Conservation (phyloP, 495 filamentous ascomycete species). For the Rusavskia elegans region DNA sequence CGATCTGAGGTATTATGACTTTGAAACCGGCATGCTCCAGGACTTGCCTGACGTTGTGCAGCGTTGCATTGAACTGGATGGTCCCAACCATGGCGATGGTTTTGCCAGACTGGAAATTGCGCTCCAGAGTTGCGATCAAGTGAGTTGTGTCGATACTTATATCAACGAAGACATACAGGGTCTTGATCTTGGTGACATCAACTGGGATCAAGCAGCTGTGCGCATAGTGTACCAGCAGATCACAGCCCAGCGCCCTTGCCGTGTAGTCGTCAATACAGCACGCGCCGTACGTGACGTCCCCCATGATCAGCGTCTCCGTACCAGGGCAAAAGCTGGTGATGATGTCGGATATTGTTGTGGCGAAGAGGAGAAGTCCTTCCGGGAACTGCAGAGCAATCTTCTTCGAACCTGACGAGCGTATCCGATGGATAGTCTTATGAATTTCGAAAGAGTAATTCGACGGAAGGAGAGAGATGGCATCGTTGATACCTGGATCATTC, state of each 20-base stretch:
- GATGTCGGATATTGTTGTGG: constrained; percentile 96
- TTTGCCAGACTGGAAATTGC: constrained; percentile 72
- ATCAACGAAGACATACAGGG: constrained; percentile 94
- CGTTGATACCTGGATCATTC: constrained; percentile 74
- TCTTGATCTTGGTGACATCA: constrained; percentile 86
- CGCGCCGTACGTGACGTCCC: constrained; percentile 95
- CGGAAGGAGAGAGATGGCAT: constrained; percentile 73
- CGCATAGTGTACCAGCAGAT: constrained; percentile 91
- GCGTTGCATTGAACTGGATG: constrained; percentile 95
- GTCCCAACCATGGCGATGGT: constrained; percentile 88
- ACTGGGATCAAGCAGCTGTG: constrained; percentile 94
- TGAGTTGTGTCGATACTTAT: constrained; percentile 88
- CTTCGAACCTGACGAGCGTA: constrained; percentile 60
- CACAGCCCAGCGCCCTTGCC: constrained; percentile 82
- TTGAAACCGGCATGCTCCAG: constrained; percentile 71
- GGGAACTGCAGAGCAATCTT: constrained; percentile 89
- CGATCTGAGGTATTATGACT: constrained; percentile 77
- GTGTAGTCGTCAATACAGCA: constrained; percentile 99
- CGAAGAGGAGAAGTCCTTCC: constrained; percentile 88
- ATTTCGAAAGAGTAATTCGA: constrained; percentile 97
- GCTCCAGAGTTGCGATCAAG: constrained; percentile 69
- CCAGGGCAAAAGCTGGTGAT: constrained; percentile 86
- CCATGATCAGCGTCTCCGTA: constrained; percentile 90
- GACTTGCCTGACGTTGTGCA: constrained; percentile 61
- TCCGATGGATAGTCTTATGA: constrained; percentile 90